Percentiles rank a stretch among this genome's conserved stretches.
Evolutionary conservation across 495 filamentous ascomycete species (phyloP).

Genomic region (Diplogelasinospora grovesii): DNA sequence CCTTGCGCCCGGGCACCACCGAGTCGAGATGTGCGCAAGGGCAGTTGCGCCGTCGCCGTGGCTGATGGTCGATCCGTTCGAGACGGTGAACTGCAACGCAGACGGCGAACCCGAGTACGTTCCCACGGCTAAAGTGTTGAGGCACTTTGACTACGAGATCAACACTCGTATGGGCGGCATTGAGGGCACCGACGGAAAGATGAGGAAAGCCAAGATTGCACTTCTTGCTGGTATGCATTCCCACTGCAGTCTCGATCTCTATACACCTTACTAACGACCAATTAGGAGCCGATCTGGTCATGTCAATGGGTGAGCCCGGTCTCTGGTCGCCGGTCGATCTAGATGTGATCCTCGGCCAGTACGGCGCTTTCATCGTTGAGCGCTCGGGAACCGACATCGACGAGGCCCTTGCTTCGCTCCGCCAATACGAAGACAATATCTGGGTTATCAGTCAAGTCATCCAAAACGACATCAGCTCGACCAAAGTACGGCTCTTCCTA

Average conservation of each 20-base stretch:
- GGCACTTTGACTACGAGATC: constrained; percentile 85
- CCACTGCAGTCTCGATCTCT: too few species aligned
- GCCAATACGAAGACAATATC: constrained; percentile 66
- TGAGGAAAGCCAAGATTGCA: constrained; percentile 53
- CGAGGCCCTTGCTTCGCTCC: constrained; percentile 66
- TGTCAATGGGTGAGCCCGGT: constrained; percentile 64
- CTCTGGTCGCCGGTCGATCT: constrained; percentile 82
- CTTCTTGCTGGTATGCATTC: constrained; percentile 35
- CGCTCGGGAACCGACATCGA: constrained; percentile 85
- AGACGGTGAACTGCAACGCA: constrained; percentile 38
- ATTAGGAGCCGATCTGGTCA: constrained; percentile 70
- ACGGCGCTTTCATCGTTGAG: constrained; percentile 85
- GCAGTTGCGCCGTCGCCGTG: constrained; percentile 72
- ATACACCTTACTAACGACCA: constrained; percentile 24
- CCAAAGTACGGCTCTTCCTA: constrained; percentile 80
- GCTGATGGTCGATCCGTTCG: constrained; percentile 83
- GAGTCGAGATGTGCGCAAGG: constrained; percentile 63
- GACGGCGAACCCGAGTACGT: constrained; percentile 70
- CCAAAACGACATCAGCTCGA: constrained; percentile 82
- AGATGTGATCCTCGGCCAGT: constrained; percentile 78
- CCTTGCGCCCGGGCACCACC: constrained; percentile 49
- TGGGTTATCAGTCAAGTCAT: constrained; percentile 84
- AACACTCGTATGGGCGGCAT: constrained; percentile 72
- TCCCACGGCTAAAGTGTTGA: constrained; percentile 80
- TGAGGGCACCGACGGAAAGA: constrained; percentile 52